phyloP scores from a whole-genome alignment of 257 asterid genomes.

The Thymus quinquecostatus region DNA sequence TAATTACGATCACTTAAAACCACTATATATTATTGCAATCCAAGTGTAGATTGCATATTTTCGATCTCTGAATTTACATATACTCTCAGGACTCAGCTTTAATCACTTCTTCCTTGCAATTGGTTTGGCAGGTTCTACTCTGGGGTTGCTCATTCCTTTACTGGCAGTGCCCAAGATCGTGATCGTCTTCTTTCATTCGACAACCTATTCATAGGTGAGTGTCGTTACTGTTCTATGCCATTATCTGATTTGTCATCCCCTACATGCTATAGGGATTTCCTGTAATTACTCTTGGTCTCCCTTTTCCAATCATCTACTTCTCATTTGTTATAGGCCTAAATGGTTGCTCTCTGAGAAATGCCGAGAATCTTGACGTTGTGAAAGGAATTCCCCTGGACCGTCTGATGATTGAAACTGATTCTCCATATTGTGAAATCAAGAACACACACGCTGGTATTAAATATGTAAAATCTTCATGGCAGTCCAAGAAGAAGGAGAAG shows the following conservation, averaged over 20 bases:
- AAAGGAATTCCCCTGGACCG: slow-evolving; percentile 79
- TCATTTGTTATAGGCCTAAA: slow-evolving; percentile 59
- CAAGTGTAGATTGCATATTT: not conserved
- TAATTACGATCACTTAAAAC: not conserved
- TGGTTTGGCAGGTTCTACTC: slow-evolving; percentile 61
- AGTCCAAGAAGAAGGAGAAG: slow-evolving; percentile 91
- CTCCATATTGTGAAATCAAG: slow-evolving; percentile 95
- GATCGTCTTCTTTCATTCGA: slow-evolving; percentile 73
- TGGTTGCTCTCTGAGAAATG: slow-evolving; percentile 84
- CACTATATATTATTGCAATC: slow-evolving; percentile 8
- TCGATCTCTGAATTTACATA: not conserved
- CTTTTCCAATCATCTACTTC: slow-evolving; percentile 7
- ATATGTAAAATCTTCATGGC: slow-evolving; percentile 77
- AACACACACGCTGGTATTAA: slow-evolving; percentile 82
- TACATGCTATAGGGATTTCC: not conserved
- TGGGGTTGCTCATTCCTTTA: slow-evolving; percentile 95
- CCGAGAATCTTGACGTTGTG: slow-evolving; percentile 87
- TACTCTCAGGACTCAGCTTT: slow-evolving; percentile 8
- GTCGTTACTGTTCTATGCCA: slow-evolving; percentile 22
- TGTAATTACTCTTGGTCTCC: not conserved
- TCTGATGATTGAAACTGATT: slow-evolving; percentile 96
- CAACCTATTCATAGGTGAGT: slow-evolving; percentile 74
- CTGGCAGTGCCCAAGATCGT: slow-evolving; percentile 85
- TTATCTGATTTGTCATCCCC: slow-evolving; percentile 25
- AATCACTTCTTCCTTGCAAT: slow-evolving; percentile 18